Evolutionary conservation across 2,329 filamentous ascomycete species (phyloP).

Genomic region (Penicillium sp.): DNA sequence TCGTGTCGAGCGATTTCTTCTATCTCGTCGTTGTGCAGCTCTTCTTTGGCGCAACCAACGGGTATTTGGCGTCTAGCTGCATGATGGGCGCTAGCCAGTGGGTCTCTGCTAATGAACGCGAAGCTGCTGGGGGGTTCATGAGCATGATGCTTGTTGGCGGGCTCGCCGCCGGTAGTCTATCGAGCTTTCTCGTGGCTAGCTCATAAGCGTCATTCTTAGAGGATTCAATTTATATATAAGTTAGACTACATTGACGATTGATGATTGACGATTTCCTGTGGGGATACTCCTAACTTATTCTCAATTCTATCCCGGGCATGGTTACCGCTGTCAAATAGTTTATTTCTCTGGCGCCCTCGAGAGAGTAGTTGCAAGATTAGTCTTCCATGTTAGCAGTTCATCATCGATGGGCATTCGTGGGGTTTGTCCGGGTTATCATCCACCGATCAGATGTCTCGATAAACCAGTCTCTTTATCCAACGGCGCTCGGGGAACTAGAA

Average conservation of each 20-base stretch:
- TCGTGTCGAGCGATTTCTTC: constrained; percentile 76
- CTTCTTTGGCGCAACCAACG: constrained; percentile 79
- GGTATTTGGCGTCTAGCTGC: constrained; percentile 78
- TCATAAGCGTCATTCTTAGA: constrained; percentile 5
- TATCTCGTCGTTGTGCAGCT: constrained; percentile 82
- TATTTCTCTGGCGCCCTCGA: too few species aligned
- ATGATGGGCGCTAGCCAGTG: constrained; percentile 88
- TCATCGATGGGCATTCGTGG: too few species aligned
- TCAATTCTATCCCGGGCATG: too few species aligned
- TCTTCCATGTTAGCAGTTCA: too few species aligned
- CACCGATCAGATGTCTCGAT: too few species aligned
- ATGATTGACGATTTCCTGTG: not conserved
- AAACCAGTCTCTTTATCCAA: too few species aligned
- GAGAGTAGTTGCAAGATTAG: too few species aligned
- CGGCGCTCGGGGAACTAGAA: too few species aligned
- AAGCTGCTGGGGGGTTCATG: constrained; percentile 94
- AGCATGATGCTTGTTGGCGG: constrained; percentile 82
- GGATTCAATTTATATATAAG: too few species aligned
- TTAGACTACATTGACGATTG: not conserved
- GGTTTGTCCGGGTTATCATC: too few species aligned
- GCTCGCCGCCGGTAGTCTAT: constrained; percentile 76
- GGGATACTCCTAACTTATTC: too few species aligned
- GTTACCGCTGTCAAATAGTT: too few species aligned
- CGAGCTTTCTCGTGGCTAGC: constrained; percentile 73
- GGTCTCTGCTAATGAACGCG: constrained; percentile 77